Percentiles rank a stretch among this genome's conserved stretches.
Conservation (phyloP, 2,329 filamentous ascomycete species). For the Gliomastix tumulicola region DNA sequence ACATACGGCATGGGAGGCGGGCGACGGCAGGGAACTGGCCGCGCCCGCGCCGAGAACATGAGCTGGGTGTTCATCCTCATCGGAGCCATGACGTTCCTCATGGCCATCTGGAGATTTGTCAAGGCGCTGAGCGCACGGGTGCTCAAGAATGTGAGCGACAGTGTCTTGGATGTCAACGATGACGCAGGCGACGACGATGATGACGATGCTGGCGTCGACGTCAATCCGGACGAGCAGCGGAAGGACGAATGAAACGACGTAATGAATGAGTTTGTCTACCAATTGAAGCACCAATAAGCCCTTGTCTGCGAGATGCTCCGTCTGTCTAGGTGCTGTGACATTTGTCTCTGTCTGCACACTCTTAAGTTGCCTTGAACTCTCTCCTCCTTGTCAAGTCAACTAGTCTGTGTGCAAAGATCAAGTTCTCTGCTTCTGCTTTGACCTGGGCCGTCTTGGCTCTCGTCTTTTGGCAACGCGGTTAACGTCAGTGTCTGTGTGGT, state of each 20-base stretch:
- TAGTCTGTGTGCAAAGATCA: constrained; percentile 93
- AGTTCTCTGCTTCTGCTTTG: constrained; percentile 36
- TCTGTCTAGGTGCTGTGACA: no score
- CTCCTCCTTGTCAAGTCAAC: constrained; percentile 81
- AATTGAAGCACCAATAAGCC: no score
- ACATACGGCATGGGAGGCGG: constrained; percentile 48
- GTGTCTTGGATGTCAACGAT: constrained; percentile 73
- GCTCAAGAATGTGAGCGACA: constrained; percentile 72
- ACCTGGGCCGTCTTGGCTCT: constrained; percentile 44
- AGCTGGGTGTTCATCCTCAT: constrained; percentile 74
- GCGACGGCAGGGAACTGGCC: constrained; percentile 55
- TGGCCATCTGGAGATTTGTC: constrained; percentile 79
- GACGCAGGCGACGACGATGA: constrained; percentile 51
- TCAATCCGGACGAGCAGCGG: constrained; percentile 23
- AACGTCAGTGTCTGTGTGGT: constrained; percentile 21
- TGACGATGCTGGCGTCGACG: constrained; percentile 22
- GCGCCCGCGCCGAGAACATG: constrained; percentile 71
- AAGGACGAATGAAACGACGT: constrained; percentile 22
- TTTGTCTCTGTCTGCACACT: constrained; percentile 87
- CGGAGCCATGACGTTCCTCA: constrained; percentile 73
- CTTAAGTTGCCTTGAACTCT: constrained; percentile 88
- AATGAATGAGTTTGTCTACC: no score
- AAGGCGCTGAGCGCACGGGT: constrained; percentile 63
- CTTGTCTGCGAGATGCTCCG: no score
- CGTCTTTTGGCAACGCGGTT: constrained; percentile 15